Evolutionary conservation across 2,329 filamentous ascomycete genomes (phyloP), one percentile per base, ranked within the genome.

Genomic region (Mycocentrospora acerina): DNA sequence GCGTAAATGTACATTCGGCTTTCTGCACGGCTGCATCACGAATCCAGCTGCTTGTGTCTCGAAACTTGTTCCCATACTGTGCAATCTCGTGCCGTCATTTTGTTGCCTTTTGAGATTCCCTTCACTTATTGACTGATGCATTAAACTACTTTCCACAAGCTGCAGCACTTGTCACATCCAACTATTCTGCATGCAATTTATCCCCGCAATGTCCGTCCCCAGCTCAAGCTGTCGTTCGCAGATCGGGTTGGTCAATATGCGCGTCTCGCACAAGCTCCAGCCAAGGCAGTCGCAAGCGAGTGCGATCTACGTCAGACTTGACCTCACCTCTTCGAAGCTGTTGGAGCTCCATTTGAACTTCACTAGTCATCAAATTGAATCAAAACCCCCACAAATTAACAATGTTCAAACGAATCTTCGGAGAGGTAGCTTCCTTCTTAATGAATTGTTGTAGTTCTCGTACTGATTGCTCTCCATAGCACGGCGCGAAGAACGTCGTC

Each of bases 401-500:
- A 35, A 70, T 72, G 60, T 71, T 72, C 60, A 73, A 71, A 51
- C 68, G 69, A 45, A 54, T 74, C 28, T 75, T 75, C 51, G 69
- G 69, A 50, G 71, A 75, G 66, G 72, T 72, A 56, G 16, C 32
- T 3, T 4, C 18, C 2, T 16, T 12, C 11, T 26, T 22, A 44
- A 38, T 44, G 48, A 33, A 35, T 9, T 7, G 28, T 17, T 22
- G 19, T n/a, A 24, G 4, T 17, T 22, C n/a, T 24, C 30, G 18
- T 15, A 40, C 51, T 63, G 30, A 61, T 51, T 18, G 13, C 13
- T 12, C 11, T 25, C n/a, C 19, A 16, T 40, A 72, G 73, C 61
- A 67, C 33, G 72, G 71, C 53, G 67, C 69, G 48, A 75, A 75
- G 59, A 90, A 97, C 75, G 88, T 95, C 53, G 82, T 97, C 66